Evolutionary conservation across 495 filamentous ascomycete species (phyloP), one percentile per base, ranked within the genome.

Genomic region (Aspergillus carlsbadensis): DNA sequence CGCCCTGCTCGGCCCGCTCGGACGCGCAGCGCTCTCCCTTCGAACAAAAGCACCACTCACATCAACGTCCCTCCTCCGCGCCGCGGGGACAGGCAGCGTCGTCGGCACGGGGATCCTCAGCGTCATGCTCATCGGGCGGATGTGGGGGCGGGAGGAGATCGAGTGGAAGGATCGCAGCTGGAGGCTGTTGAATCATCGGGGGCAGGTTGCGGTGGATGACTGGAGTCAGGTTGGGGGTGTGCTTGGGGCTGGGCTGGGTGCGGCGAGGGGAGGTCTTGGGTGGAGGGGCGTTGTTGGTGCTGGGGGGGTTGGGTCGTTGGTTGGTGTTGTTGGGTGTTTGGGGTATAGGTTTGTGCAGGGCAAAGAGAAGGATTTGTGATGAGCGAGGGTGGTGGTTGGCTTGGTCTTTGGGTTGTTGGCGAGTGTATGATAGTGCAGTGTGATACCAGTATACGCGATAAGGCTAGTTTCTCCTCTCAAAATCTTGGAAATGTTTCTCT

Each of bases 151-250:
- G 18, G 77, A 84, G 60, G 71, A 78, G 40, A 81, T 86, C 54
- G 84, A 87, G 62, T 87, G 84, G 84, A 64, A 79, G 57, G 83
- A 87, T 64, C 75, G 84, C 31, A 70, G 71, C 37, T 87, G 83
- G 84, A 66, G 83, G 24, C 54, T 87, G 43, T 59, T 80, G 39
- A 78, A 78, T 57, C 85, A 81, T 61, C 60, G 65, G 45, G 72
- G 78, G 0, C 82, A 87, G 74, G 59, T 78, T 11, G 71, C 74
- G 58, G 64, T 67, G 20, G 84, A 87, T 67, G 72, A 75, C 31
- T 84, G 73, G 72, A 74, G 75, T 40, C 52, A 70, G 14, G 67
- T 52, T 17, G 78, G 74, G 0, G 70, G 68, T 35, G 68, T 60
- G 8, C 57, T 69, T 5, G 78, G 71, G 6, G 54, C 11, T 6